These are phyloP conservation scores for Metschnikowia aberdeeniae DNA, from an alignment of 805 yeast genomes.

Conservation along the genomic window DNA sequence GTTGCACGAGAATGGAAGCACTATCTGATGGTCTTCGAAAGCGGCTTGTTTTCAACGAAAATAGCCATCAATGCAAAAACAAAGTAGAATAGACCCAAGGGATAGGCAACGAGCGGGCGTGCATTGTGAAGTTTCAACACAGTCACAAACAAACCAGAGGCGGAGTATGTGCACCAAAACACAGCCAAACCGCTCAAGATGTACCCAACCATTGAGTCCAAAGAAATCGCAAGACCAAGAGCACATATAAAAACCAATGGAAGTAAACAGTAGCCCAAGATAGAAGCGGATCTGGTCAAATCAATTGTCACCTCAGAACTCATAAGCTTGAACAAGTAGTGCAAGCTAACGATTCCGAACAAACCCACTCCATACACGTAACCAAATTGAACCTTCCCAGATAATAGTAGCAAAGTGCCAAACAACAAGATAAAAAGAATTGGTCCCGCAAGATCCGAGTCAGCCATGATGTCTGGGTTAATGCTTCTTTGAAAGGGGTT, in stretches of 20 bases:
- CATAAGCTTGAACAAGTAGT: slow-evolving; percentile 83
- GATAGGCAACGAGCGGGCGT: slow-evolving; percentile 88
- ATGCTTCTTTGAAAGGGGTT: slow-evolving; percentile 63
- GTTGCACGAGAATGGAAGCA: background rate
- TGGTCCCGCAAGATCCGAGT: slow-evolving; percentile 94
- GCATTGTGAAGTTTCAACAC: slow-evolving; percentile 80
- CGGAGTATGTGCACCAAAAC: slow-evolving; percentile 87
- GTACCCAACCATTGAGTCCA: slow-evolving; percentile 77
- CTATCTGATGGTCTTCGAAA: background rate
- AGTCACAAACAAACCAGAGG: slow-evolving; percentile 88
- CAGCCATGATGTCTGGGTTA: slow-evolving; percentile 72
- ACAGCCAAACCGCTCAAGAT: slow-evolving; percentile 62
- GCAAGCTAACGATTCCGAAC: slow-evolving; percentile 83
- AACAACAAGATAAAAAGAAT: slow-evolving; percentile 80
- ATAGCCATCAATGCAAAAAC: slow-evolving; percentile 96
- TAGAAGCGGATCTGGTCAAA: slow-evolving; percentile 75
- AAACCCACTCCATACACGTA: slow-evolving; percentile 95
- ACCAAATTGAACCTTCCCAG: slow-evolving; percentile 96
- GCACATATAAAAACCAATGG: slow-evolving; percentile 82
- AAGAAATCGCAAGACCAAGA: slow-evolving; percentile 57
- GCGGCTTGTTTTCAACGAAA: slow-evolving; percentile 48
- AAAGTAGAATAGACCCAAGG: slow-evolving; percentile 84
- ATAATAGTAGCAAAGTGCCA: slow-evolving; percentile 74
- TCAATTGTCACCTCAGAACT: slow-evolving; percentile 56
- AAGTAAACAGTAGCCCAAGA: slow-evolving; percentile 87